A percentile compares a stretch with the other conserved stretches of the same genome.
Evolutionary conservation across 352 stramenopile genomes (phyloP).

Genomic region (Vaucheria bursata): DNA sequence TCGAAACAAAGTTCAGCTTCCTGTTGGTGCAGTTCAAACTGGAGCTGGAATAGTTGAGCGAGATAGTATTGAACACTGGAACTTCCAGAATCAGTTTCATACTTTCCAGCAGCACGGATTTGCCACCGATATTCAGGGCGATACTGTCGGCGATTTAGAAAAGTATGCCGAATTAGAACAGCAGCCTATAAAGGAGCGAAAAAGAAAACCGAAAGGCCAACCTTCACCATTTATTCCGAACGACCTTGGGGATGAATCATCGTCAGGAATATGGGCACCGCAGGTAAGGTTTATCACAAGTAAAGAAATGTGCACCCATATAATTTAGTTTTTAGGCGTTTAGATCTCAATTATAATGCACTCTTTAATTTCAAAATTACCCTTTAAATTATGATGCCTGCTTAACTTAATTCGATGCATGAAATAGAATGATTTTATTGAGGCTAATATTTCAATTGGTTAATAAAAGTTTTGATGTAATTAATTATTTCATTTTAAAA

Average conservation of each 20-base stretch:
- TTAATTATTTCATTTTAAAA: too few relatives aligned
- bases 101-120: slow-evolving; percentile 48
- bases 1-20: slow-evolving; percentile 21
- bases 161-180: slow-evolving; percentile 17
- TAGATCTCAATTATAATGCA: too few relatives aligned
- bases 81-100: slow-evolving; percentile 50
- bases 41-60: slow-evolving; percentile 47
- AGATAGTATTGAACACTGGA: slow-evolving; percentile 45
- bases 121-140: slow-evolving; percentile 24
- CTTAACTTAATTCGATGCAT: too few relatives aligned
- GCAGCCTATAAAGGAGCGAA: neutral
- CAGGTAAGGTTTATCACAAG: too few relatives aligned
- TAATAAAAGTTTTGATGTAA: too few relatives aligned
- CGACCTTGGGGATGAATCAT: neutral
- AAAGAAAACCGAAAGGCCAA: slow-evolving; percentile 33
- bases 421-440: too few relatives aligned
- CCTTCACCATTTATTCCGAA: neutral
- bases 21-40: slow-evolving; percentile 22
- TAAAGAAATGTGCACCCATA: too few relatives aligned
- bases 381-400: too few relatives aligned
- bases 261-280: slow-evolving; percentile 10
- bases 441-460: too few relatives aligned
- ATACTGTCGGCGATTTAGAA: slow-evolving; percentile 39
- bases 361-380: too few relatives aligned
- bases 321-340: too few relatives aligned